Base-by-base conservation (phyloP, 805 yeast species). In the Yarrowia deformans region DNA sequence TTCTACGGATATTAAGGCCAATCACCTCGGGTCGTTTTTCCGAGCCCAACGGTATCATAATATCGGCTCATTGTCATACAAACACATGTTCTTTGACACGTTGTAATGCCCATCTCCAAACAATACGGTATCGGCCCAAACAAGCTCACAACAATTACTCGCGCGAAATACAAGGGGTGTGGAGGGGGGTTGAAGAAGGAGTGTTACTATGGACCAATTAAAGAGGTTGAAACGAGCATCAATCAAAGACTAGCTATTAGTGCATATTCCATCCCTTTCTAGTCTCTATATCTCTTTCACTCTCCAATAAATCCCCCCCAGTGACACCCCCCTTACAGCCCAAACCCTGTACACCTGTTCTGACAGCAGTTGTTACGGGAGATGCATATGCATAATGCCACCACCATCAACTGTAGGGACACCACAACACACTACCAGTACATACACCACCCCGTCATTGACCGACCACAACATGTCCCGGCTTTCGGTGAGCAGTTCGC, bases 401-500 rank as follows among this genome's bases (percentile, higher is more conserved):
- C 63, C 63, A 40, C 32, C 48, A 23, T 23, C 29, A 23, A 23
- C 29, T n/a, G n/a, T n/a, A 55, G 40, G 48, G 46, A 56, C 63
- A 40, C 23, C 48, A 56, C 46, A 23, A 56, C 46, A 55, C 60
- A 52, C 58, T 46, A n/a, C 61, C 29, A 23, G 29, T 23, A 23
- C 63, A 55, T 55, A 52, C 55, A 32, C 37, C 45, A 37, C 40
- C 48, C 37, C 63, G 60, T 23, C 45, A 13, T 18, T 39, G 43
- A 50, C 56, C 34, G 43, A 55, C 16, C 63, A 56, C 46, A 29
- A 18, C 52, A 60, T 60, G 66, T 60, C 66, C 42, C 66, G 66
- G 50, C 52, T 60, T 34, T 60, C 66, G 50, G 66, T 60, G 52
- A 43, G 52, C 66, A 56, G 64, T 42, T 60, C 66, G 40, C 66